These are phyloP conservation scores for Secale cereale DNA, from an alignment of 176 grass and related monocot genomes.

Conservation along the genomic window DNA sequence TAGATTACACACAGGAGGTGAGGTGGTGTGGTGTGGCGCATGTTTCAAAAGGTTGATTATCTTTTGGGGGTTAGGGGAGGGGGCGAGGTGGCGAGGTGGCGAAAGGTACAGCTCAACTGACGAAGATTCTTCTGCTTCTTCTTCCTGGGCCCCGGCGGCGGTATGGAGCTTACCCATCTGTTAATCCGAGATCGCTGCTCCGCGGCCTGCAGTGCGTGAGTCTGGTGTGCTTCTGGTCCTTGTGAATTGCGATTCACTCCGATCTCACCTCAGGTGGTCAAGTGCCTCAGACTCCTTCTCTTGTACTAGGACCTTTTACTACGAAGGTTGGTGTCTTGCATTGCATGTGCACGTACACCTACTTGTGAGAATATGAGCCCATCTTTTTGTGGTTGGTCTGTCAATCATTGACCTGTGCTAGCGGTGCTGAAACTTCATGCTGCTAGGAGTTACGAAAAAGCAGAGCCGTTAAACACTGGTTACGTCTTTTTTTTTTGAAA, in stretches of 20 bases:
- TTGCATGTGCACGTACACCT: not conserved
- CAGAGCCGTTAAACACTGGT: not conserved
- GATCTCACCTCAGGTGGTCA: not conserved
- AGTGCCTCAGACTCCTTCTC: not conserved
- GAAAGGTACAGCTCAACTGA: constrained; percentile 49
- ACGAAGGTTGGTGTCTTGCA: not conserved
- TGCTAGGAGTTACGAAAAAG: too few species aligned
- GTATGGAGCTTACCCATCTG: not conserved
- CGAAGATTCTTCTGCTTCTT: constrained; percentile 43
- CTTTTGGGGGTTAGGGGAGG: constrained; percentile 11
- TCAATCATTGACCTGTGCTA: too few species aligned
- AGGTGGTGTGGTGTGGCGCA: not conserved
- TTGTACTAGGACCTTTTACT: not conserved
- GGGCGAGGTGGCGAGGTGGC: not conserved
- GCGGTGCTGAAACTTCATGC: too few species aligned
- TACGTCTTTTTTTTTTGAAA: too few species aligned
- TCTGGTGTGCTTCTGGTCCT: not conserved
- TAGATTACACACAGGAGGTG: not conserved
- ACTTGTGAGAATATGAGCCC: too few species aligned
- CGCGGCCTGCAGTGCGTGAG: not conserved
- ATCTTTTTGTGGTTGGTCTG: too few species aligned
- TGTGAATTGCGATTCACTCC: constrained; percentile 30
- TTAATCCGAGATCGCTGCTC: not conserved
- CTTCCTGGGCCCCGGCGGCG: not conserved
- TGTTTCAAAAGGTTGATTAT: constrained; percentile 5